phyloP scores from a whole-genome alignment of 257 asterid species.

The Solanum verrucosum region DNA sequence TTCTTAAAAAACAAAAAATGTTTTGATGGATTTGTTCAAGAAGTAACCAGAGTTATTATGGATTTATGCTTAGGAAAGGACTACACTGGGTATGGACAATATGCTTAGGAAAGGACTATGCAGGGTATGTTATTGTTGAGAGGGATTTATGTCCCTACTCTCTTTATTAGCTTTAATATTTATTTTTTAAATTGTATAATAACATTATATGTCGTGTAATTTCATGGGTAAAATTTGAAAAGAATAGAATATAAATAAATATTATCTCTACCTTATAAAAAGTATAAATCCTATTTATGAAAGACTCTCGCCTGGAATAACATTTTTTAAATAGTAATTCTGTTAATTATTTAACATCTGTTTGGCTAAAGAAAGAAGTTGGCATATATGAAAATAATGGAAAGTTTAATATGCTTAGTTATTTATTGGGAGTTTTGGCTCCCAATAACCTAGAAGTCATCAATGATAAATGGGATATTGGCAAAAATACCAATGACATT shows the following conservation, averaged over 20 bases:
- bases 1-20: background rate
- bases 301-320: background rate
- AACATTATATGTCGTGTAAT: background rate
- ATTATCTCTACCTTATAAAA: background rate
- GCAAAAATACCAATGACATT: background rate
- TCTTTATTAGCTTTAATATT: background rate
- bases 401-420: background rate
- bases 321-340: background rate
- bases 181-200: background rate
- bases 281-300: background rate
- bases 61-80: background rate
- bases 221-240: background rate
- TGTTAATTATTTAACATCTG: background rate
- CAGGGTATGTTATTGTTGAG: background rate
- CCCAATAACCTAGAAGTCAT: background rate
- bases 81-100: background rate
- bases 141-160: background rate
- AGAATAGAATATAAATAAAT: background rate
- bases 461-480: background rate
- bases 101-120: background rate
- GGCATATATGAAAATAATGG: background rate
- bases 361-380: background rate
- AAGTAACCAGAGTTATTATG: background rate
- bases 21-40: background rate
- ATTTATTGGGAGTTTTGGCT: background rate